phyloP scores from a whole-genome alignment of 352 stramenopile species.

The Phytophthora vignae region DNA sequence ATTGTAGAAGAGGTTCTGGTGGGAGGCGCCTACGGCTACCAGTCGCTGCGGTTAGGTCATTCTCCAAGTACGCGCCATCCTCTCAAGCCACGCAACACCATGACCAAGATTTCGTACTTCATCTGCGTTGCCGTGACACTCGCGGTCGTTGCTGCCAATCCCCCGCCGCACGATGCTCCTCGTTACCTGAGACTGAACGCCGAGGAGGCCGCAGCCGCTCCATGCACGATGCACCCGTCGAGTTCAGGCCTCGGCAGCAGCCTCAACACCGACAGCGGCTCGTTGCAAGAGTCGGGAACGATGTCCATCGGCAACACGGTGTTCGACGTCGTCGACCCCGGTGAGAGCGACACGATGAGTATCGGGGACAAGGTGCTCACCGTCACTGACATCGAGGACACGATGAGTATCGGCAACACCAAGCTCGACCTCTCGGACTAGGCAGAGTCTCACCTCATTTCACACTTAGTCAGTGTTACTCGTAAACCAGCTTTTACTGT shows the following conservation, averaged over 20 bases:
- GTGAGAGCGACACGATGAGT: not conserved
- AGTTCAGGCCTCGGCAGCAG: not conserved
- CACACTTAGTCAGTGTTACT: no score
- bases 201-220: not conserved
- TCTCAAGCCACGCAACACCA: not conserved
- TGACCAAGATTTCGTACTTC: not conserved
- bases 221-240: not conserved
- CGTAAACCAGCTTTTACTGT: no score
- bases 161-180: not conserved
- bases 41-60: no score
- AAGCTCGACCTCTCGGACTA: not conserved
- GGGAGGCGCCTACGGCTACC: not conserved
- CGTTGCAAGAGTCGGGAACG: not conserved
- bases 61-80: no score
- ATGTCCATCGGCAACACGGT: not conserved
- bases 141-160: not conserved
- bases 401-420: not conserved
- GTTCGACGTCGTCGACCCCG: not conserved
- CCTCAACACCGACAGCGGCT: not conserved
- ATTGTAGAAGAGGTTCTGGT: not conserved
- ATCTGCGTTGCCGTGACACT: not conserved
- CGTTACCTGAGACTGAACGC: not conserved
- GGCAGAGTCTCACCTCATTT: not conserved
- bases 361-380: not conserved
- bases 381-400: not conserved